phyloP scores from a whole-genome alignment of 192 early-diverging fungal species.

The Coemansia sp. region DNA sequence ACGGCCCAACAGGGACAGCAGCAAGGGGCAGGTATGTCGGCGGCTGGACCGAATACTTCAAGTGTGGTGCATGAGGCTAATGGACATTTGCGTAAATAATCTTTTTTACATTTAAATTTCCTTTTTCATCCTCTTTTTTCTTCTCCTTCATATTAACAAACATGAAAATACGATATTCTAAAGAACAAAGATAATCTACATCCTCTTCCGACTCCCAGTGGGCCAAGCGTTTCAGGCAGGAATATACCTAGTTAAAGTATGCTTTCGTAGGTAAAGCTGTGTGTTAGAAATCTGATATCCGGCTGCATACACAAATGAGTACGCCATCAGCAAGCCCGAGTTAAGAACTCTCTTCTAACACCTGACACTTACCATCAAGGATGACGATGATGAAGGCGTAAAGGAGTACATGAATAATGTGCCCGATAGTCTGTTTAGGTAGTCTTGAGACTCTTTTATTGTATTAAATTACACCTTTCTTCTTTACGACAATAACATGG shows the following conservation, averaged over 20 bases:
- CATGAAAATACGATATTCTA: no score
- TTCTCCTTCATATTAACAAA: no score
- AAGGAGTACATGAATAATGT: neutral
- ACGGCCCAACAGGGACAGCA: neutral
- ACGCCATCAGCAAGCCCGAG: neutral
- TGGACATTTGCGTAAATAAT: slow-evolving; percentile 7
- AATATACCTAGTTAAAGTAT: no score
- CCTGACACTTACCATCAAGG: neutral
- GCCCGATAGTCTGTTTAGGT: neutral
- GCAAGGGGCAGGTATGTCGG: slow-evolving; percentile 1
- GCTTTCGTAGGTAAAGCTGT: no score
- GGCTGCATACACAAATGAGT: no score
- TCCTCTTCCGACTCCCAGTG: no score
- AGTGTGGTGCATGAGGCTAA: slow-evolving; percentile 11
- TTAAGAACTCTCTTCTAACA: neutral
- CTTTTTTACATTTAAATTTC: neutral
- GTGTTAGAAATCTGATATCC: no score
- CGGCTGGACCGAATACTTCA: slow-evolving; percentile 7
- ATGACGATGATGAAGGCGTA: neutral
- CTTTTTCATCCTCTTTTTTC: no score
- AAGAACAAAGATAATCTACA: no score
- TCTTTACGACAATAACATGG: neutral
- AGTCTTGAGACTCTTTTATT: neutral
- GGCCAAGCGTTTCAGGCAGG: no score
- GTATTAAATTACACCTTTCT: no score